These are phyloP conservation scores for Wickerhamomyces sp. DNA, from an alignment of 1,139 yeast species.

Conservation along the genomic window DNA sequence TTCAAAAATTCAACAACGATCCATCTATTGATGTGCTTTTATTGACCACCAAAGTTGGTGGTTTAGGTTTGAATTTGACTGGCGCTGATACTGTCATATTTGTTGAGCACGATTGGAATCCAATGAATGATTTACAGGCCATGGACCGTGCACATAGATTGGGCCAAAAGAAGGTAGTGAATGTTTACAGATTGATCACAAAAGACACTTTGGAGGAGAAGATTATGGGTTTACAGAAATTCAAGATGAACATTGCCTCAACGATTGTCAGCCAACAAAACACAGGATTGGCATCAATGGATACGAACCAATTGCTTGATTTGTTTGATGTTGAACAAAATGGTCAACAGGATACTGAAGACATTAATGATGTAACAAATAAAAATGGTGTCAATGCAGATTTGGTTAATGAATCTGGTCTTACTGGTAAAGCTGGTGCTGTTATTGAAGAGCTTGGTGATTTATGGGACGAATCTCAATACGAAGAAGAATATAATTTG, in stretches of 20 bases:
- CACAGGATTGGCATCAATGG: slow-evolving; percentile 93
- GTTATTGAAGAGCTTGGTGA: slow-evolving; percentile 82
- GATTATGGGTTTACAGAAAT: slow-evolving; percentile 96
- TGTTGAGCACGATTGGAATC: slow-evolving; percentile 99
- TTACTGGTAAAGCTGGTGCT: slow-evolving; percentile 36
- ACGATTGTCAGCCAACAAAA: slow-evolving; percentile 96
- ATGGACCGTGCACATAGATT: slow-evolving; percentile 99
- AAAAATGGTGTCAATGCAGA: slow-evolving; percentile 29
- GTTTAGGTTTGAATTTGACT: slow-evolving; percentile 91
- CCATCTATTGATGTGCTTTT: slow-evolving; percentile 93
- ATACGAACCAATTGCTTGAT: slow-evolving; percentile 89
- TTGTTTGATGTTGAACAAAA: slow-evolving; percentile 71
- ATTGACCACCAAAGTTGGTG: slow-evolving; percentile 96
- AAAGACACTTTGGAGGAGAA: slow-evolving; percentile 93
- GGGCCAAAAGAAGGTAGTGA: slow-evolving; percentile 96
- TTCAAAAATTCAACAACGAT: slow-evolving; percentile 88
- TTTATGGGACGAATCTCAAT: slow-evolving; percentile 93
- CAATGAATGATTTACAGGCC: slow-evolving; percentile 98
- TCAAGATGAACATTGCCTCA: slow-evolving; percentile 95
- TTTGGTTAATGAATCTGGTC: slow-evolving; percentile 35
- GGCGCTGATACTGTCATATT: slow-evolving; percentile 99
- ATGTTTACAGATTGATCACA: slow-evolving; percentile 89
- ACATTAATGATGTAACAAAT: slow-evolving; percentile 26
- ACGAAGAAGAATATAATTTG: slow-evolving; percentile 92
- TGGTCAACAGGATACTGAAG: slow-evolving; percentile 39